phyloP scores from a whole-genome alignment of 768 basidiomycete genomes.

The Agrocybe pediades region DNA sequence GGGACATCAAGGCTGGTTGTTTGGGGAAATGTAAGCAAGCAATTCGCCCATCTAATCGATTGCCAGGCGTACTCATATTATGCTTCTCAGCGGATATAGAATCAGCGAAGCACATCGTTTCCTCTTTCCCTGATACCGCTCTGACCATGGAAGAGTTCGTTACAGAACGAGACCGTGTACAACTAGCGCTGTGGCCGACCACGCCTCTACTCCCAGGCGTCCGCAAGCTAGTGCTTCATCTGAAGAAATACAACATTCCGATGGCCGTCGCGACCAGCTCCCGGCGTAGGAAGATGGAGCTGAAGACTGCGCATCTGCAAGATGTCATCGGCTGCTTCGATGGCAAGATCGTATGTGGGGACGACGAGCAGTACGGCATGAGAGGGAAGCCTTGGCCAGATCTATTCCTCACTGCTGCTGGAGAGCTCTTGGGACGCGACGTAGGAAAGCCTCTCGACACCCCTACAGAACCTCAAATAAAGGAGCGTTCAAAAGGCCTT shows the following conservation, averaged over 20 bases:
- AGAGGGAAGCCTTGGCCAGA: constrained; percentile 80
- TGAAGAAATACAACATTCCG: constrained; percentile 66
- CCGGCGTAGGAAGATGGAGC: constrained; percentile 58
- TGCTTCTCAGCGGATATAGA: constrained; percentile 58
- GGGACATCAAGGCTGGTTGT: constrained; percentile 86
- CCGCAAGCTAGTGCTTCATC: constrained; percentile 64
- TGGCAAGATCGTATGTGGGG: constrained; percentile 68
- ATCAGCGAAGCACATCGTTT: constrained; percentile 65
- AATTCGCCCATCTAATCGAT: background rate
- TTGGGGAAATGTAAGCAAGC: constrained; percentile 76
- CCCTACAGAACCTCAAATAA: constrained; percentile 35
- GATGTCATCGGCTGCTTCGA: constrained; percentile 65
- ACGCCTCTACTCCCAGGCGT: constrained; percentile 75
- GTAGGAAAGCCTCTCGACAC: constrained; percentile 51
- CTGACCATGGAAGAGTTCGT: constrained; percentile 66
- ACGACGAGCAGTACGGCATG: constrained; percentile 57
- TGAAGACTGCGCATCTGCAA: constrained; percentile 66
- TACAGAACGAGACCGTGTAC: constrained; percentile 50
- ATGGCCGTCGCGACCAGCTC: constrained; percentile 86
- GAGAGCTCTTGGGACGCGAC: constrained; percentile 50
- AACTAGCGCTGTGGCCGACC: constrained; percentile 69
- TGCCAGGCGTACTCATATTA: background rate
- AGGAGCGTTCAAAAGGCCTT: constrained; percentile 62
- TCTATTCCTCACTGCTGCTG: constrained; percentile 76
- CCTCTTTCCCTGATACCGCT: constrained; percentile 74